Evolutionary conservation across 176 grass and related monocot genomes (phyloP).

Genomic region (Aegilops sharonensis): DNA sequence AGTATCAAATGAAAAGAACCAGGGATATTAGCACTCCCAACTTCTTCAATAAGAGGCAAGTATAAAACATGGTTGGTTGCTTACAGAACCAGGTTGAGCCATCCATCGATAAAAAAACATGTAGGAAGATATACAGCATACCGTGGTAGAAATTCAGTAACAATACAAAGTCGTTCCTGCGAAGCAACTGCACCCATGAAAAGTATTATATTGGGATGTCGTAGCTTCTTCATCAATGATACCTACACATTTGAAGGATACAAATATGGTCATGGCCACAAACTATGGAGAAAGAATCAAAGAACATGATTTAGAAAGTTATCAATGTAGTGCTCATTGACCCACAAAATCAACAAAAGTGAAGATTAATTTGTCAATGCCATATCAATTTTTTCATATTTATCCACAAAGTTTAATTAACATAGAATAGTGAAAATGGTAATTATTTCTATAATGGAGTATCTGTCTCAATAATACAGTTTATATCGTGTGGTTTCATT

Average conservation of each 20-base stretch:
- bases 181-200: slow-evolving; percentile 94
- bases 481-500: background rate
- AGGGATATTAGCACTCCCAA: background rate
- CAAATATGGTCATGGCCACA: background rate
- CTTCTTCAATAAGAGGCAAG: background rate
- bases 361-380: background rate
- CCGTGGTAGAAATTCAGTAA: slow-evolving; percentile 89
- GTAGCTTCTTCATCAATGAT: slow-evolving; percentile 87
- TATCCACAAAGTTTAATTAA: background rate
- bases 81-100: background rate
- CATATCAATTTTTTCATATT: background rate
- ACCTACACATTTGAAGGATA: slow-evolving; percentile 44
- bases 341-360: background rate
- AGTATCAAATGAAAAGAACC: background rate
- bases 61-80: background rate
- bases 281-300: background rate
- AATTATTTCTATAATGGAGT: background rate
- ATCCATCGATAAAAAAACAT: background rate
- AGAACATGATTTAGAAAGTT: background rate
- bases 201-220: slow-evolving; percentile 90
- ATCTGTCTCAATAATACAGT: background rate
- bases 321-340: background rate
- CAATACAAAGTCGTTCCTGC: slow-evolving; percentile 72
- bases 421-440: background rate
- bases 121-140: slow-evolving; percentile 33